Evolutionary conservation across 768 basidiomycete species (phyloP).

Genomic region (Tricholoma flavovirens): DNA sequence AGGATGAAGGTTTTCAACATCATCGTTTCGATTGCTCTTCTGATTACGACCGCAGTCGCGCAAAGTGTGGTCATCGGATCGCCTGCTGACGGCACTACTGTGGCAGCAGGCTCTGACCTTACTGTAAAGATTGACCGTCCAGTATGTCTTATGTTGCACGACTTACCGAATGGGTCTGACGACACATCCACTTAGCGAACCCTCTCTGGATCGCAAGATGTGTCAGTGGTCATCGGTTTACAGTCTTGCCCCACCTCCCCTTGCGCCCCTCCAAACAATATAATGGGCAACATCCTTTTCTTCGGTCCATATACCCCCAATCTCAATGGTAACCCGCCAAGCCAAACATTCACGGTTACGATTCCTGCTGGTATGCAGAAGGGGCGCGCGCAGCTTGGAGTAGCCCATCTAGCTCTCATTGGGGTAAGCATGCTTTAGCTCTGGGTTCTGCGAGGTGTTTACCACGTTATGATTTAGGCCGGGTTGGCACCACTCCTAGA

Average conservation of each 20-base stretch:
- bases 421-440: too few species aligned
- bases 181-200: conserved; percentile 8
- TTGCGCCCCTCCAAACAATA: conserved; percentile 12
- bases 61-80: conserved; percentile 37
- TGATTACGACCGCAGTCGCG: conserved; percentile 30
- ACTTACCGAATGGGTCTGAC: too few species aligned
- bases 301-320: conserved; percentile 38
- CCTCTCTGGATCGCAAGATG: conserved; percentile 34
- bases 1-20: too few species aligned
- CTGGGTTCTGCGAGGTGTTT: too few species aligned
- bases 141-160: too few species aligned
- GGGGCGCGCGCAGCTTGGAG: conserved; percentile 13
- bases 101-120: conserved; percentile 32
- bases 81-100: conserved; percentile 29
- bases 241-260: conserved; percentile 25
- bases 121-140: conserved; percentile 39
- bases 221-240: conserved; percentile 19
- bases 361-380: conserved; percentile 24
- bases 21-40: conserved; percentile 8
- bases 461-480: too few species aligned
- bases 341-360: conserved; percentile 40
- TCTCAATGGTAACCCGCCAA: conserved; percentile 26
- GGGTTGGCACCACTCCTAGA: too few species aligned
- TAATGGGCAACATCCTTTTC: conserved; percentile 41
- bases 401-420: background rate